Conservation (phyloP, 2,329 filamentous ascomycete species). For the Zopfia rhizophila region DNA sequence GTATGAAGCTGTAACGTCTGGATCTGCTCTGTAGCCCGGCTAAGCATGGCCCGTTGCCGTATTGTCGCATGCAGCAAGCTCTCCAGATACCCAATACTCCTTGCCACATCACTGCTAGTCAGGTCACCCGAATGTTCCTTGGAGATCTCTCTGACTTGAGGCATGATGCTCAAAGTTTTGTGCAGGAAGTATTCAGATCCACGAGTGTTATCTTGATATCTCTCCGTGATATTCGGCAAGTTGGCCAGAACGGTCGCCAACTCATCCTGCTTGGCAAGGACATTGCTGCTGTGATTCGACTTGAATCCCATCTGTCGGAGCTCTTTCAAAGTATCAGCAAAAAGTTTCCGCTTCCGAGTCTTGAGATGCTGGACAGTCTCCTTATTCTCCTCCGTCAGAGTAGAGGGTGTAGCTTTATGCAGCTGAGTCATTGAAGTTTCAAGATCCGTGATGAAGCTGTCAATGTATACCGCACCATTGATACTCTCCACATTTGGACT, state of each 20-base stretch:
- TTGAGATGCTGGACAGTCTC: conserved; percentile 87
- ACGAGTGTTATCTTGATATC: conserved; percentile 24
- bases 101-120: conserved; percentile 79
- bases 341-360: conserved; percentile 86
- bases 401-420: conserved; percentile 82
- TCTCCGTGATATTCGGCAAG: conserved; percentile 32
- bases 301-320: conserved; percentile 90
- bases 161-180: conserved; percentile 78
- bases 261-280: conserved; percentile 77
- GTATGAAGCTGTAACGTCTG: conserved; percentile 52
- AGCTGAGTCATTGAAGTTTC: conserved; percentile 76
- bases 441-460: conserved; percentile 75
- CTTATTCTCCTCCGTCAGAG: conserved; percentile 89
- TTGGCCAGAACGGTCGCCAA: conserved; percentile 75
- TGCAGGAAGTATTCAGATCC: conserved; percentile 79
- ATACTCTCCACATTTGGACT: conserved; percentile 63
- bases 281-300: conserved; percentile 79
- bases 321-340: conserved; percentile 85
- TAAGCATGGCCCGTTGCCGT: conserved; percentile 65
- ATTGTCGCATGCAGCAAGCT: conserved; percentile 77
- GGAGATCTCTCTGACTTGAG: conserved; percentile 72
- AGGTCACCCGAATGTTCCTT: conserved; percentile 86
- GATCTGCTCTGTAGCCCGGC: conserved; percentile 40
- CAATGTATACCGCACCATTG: conserved; percentile 68
- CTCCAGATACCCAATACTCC: conserved; percentile 87